phyloP scores from a whole-genome alignment of 139 green algal species.

The Chlorella sp. region DNA sequence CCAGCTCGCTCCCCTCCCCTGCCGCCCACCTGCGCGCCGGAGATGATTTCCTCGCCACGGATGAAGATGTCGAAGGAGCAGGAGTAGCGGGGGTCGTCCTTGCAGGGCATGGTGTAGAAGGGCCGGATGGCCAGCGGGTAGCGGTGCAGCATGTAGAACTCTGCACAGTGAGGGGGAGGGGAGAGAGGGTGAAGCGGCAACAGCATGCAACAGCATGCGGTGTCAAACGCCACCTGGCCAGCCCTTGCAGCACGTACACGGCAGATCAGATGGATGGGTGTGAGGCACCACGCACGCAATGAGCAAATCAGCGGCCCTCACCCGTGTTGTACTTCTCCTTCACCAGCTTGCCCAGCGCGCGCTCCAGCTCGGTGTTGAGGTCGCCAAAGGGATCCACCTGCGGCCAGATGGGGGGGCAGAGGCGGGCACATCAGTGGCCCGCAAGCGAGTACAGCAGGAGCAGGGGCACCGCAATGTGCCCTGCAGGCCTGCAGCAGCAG shows the following conservation, averaged over 20 bases:
- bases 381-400: constrained; percentile 91
- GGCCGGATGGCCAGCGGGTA: constrained; percentile 80
- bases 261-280: too few relatives aligned
- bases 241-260: too few relatives aligned
- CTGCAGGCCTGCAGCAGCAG: background rate
- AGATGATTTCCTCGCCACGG: constrained; percentile 99
- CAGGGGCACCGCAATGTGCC: background rate
- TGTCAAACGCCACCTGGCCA: too few relatives aligned
- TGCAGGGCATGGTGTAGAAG: constrained; percentile 99
- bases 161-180: constrained; percentile 32
- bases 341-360: constrained; percentile 89
- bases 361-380: constrained; percentile 94
- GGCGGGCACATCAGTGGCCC: too few relatives aligned
- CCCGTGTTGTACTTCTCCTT: constrained; percentile 67
- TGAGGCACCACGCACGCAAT: too few relatives aligned
- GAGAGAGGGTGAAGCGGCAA: background rate
- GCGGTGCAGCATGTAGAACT: constrained; percentile 98
- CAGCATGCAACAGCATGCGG: too few relatives aligned
- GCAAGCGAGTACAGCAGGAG: background rate
- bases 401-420: background rate
- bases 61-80: constrained; percentile 99
- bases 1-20: background rate
- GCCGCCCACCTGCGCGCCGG: constrained; percentile 78
- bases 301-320: too few relatives aligned
- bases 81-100: constrained; percentile 86